Conservation (phyloP, 139 green algal genomes). For the Chlamydomonas eustigma region DNA sequence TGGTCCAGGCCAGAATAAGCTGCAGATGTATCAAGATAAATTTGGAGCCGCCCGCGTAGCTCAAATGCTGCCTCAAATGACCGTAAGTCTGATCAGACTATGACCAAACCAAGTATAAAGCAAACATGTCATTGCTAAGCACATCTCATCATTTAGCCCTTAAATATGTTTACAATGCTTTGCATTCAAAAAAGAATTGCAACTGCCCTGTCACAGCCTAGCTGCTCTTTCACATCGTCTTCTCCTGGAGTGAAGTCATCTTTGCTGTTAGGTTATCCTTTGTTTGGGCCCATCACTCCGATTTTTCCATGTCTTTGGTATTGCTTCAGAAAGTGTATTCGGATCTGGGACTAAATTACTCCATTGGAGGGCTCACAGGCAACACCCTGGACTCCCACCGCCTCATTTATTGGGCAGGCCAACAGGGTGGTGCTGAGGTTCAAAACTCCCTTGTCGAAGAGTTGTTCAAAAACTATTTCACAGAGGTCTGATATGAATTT, state of each 20-base stretch:
- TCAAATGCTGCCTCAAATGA: conserved; percentile 50
- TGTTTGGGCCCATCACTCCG: no score
- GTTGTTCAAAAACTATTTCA: conserved; percentile 63
- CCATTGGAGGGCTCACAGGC: conserved; percentile 48
- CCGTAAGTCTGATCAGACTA: background rate
- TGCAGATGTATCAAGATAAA: conserved; percentile 55
- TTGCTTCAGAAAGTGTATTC: conserved; percentile 24
- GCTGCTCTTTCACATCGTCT: no score
- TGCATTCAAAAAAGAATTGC: no score
- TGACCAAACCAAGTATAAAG: background rate
- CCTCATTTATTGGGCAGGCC: conserved; percentile 31
- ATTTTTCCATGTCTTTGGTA: no score
- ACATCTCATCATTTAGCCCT: no score
- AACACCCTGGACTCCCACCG: conserved; percentile 62
- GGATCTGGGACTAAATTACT: conserved; percentile 45
- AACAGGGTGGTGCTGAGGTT: conserved; percentile 17
- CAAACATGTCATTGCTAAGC: background rate
- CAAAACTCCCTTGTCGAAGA: conserved; percentile 64
- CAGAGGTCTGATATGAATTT: conserved; percentile 27
- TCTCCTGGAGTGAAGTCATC: no score
- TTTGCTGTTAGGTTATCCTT: no score
- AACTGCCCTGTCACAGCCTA: no score
- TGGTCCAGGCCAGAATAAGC: conserved; percentile 38
- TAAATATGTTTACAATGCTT: no score
- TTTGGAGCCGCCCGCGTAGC: conserved; percentile 45